Evolutionary conservation across 2,329 filamentous ascomycete species (phyloP), one percentile per base, ranked within the genome.

Genomic region (Verticillium isaacii): DNA sequence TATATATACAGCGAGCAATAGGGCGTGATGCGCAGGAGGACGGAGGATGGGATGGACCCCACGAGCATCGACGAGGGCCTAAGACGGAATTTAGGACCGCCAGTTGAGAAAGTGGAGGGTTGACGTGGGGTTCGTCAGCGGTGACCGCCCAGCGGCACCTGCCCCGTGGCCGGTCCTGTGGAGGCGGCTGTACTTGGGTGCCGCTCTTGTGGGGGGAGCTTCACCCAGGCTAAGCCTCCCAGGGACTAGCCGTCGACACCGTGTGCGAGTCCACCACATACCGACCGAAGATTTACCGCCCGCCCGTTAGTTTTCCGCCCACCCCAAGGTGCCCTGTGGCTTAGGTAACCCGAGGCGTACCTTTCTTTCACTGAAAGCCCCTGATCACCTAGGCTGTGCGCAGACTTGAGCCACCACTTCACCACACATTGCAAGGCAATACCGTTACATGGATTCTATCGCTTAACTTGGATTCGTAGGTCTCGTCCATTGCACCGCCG

Each of bases 21-120:
- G 32, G 56, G 19, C n/a, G 19, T 1, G 19, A 23, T 23, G n/a
- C n/a, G n/a, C n/a, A 11, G n/a, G 6, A 50, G 15, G 39, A 14
- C n/a, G 19, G 45, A 50, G 45, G 8, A 29, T 29, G 29, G 29
- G 29, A 29, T 29, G 29, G 29, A 29, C 29, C 29, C 29, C 25
- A 23, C 29, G 29, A 29, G 4, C 19, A 50, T 19, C 45, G n/a
- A 23, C 45, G 37, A 41, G 14, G 15, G 39, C 50, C 50, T 36
- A 39, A 41, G 15, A 36, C 60, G 60, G 60, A 55, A 59, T 61
- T 37, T 56, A 59, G 60, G 45, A 61, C 56, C 60, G 60, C 41
- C 54, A 23, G 25, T 56, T 34, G 59, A 54, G 29, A 12, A 57
- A 54, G 32, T 57, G 57, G 62, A 57, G 62, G 61, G 61, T 50